Evolutionary conservation across 164 flowering plant genomes (phyloP), one percentile per base, ranked within the genome.

Genomic region (grape (Vitis vinifera)): DNA sequence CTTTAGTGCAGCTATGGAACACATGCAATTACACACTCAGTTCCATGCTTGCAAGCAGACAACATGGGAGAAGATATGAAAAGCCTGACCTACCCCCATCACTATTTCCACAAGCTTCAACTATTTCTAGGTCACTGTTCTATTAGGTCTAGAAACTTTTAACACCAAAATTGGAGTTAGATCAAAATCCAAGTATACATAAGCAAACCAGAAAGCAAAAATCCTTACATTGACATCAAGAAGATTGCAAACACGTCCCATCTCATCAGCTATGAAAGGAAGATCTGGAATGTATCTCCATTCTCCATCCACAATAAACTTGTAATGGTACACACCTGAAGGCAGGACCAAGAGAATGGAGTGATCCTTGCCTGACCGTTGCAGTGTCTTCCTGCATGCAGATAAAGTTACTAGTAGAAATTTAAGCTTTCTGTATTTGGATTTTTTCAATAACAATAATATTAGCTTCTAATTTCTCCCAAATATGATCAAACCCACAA

Each of bases 291-390:
- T 80, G 74, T 89, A 86, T 86, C 90, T 89, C 81, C 79, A 75
- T 74, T 94, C 87, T 1, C 97, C 98, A 83, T 94, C 98, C 56
- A 94, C 95, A 44, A 89, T 80, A 75, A 94, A 86, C 77, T 75
- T 88, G 80, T 87, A 94, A 66, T 90, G 93, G 75, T 88, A 94
- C 71, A 94, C 63, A 67, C 98, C 98, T 2, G 97, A 86, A 50
- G 91, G 91, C 49, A 92, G 86, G 66, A 94, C 94, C 80, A 90
- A 55, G 23, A 92, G 84, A 74, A 92, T 60, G 4, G 93, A 80
- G 55, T 86, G 85, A 77, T 94, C 98, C 80, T 91, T 89, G 17
- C 97, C 97, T 51, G 97, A 71, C 71, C 89, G 81, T 79, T 92
- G 97, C 62, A 92, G 78, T 11, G 30, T 63, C 82, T 76, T 92